phyloP scores from a whole-genome alignment of 2,329 filamentous ascomycete genomes.

The Emergomyces orientalis region DNA sequence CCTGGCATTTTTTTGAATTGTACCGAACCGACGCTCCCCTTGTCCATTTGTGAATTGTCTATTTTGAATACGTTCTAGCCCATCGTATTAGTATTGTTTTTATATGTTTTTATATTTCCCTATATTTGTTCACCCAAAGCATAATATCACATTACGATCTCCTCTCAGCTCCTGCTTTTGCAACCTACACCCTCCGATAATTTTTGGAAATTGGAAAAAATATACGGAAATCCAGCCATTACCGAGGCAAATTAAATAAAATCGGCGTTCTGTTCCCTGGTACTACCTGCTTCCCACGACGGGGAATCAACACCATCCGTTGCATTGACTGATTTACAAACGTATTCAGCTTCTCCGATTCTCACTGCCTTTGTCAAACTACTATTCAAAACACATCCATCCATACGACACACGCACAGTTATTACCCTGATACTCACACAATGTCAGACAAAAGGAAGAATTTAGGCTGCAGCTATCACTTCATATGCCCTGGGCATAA shows the following conservation, averaged over 20 bases:
- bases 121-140: not conserved
- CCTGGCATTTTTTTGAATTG: not conserved
- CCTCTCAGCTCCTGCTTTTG: not conserved
- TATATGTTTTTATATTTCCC: not conserved
- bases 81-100: constrained; percentile 1
- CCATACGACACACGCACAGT: too few species aligned
- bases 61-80: constrained; percentile 1
- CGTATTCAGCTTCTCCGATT: too few species aligned
- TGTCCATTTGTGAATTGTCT: not conserved
- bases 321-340: too few species aligned
- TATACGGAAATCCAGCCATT: not conserved
- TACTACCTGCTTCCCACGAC: too few species aligned
- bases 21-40: not conserved
- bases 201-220: not conserved
- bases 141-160: constrained; percentile 1
- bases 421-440: too few species aligned
- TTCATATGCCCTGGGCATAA: not conserved
- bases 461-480: not conserved
- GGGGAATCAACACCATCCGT: too few species aligned
- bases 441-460: not conserved
- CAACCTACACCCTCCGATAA: not conserved
- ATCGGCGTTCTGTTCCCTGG: too few species aligned
- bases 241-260: not conserved
- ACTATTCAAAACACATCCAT: too few species aligned
- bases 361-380: too few species aligned